A percentile compares a stretch with the other conserved stretches of the same genome.
These are phyloP conservation scores for Cutaneotrichosporon sp. DNA, from an alignment of 1,284 basidiomycete genomes.

Conservation along the genomic window DNA sequence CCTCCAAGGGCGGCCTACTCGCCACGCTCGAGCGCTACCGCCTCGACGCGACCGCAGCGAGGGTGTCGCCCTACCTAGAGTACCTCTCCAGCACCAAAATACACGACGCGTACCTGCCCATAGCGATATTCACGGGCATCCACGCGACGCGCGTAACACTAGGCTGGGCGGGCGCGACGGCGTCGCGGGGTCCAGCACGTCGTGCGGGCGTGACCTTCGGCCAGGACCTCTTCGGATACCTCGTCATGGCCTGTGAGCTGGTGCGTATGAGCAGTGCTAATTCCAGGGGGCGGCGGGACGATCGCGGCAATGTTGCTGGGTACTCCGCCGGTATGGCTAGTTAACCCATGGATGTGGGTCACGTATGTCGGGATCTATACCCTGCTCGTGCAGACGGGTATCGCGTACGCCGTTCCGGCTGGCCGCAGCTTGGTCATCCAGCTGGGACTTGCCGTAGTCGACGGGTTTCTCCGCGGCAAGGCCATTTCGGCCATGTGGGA, in stretches of 20 bases:
- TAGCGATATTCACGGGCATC: constrained; percentile 29
- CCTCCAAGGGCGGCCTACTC: too few relatives aligned
- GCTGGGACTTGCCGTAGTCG: constrained; percentile 25
- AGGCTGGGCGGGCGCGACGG: constrained; percentile 35
- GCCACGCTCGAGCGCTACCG: too few relatives aligned
- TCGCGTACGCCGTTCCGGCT: constrained; percentile 23
- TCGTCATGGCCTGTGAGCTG: constrained; percentile 41
- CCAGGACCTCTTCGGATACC: constrained; percentile 40
- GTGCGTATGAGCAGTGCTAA: too few relatives aligned
- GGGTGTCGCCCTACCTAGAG: constrained; percentile 22
- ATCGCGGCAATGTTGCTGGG: constrained; percentile 31
- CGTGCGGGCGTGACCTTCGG: constrained; percentile 11
- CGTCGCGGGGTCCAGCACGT: constrained; percentile 9
- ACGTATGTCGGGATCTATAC: constrained; percentile 33
- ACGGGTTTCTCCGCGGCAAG: constrained; percentile 33
- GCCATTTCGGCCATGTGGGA: constrained; percentile 26
- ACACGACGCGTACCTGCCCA: constrained; percentile 34
- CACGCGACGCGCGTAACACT: constrained; percentile 35
- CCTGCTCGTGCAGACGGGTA: constrained; percentile 27
- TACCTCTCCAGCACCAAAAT: constrained; percentile 31
- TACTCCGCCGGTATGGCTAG: constrained; percentile 40
- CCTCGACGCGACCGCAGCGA: too few relatives aligned
- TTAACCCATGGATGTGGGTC: constrained; percentile 36
- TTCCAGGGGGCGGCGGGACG: constrained; percentile 45
- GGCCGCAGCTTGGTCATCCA: constrained; percentile 28